Base-by-base conservation (phyloP, 225 moss, liverwort and hornwort genomes). In the Anthoceros angustus region DNA sequence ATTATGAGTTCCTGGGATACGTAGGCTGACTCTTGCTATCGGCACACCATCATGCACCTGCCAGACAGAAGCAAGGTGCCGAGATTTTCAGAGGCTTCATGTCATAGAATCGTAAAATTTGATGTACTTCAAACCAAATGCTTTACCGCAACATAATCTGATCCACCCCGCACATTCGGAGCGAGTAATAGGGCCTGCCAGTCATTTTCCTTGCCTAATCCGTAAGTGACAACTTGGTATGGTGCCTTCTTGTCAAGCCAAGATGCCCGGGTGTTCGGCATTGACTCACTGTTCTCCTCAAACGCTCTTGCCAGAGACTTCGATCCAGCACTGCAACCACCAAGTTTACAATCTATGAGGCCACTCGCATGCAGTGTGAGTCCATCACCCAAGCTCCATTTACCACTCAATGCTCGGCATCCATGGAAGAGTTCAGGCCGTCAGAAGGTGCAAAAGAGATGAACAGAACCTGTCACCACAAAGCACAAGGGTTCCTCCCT, bases 121-220 rank as follows among this genome's bases (percentile, higher is more conserved):
- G 67, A 67, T 14, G 42, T 42, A 40, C 9, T 4, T 21, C 25
- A 61, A 7, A 66, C 61, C 23, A 39, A 55, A 21, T 10, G 41
- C 16, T 62, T 73, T 75, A 98, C 95, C 73, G 80, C 92, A 64
- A 88, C 84, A 74, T 92, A 98, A 68, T 89, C 89, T 40, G 92
- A 92, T 75, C 95, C 95, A 83, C 95, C 88, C 75, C 84, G 85
- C 42, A 84, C 73, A 77, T 98, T 92, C 68, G 95, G 92, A 41
- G 80, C 79, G 24, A 89, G 82, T 85, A 87, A 76, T 66, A 92
- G 72, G 62, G 95, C 95, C 75, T 79, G 91, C 95, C 95, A 98
- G 70, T 98, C 92, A 75, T 85, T 87, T 24, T 75, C 79, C 62
- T 68, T 74, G 69, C 78, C 79, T 26, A 98, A 76, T 42, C 92